Base-by-base conservation (phyloP, 305 asterid species). In the Ilex paraguariensis region DNA sequence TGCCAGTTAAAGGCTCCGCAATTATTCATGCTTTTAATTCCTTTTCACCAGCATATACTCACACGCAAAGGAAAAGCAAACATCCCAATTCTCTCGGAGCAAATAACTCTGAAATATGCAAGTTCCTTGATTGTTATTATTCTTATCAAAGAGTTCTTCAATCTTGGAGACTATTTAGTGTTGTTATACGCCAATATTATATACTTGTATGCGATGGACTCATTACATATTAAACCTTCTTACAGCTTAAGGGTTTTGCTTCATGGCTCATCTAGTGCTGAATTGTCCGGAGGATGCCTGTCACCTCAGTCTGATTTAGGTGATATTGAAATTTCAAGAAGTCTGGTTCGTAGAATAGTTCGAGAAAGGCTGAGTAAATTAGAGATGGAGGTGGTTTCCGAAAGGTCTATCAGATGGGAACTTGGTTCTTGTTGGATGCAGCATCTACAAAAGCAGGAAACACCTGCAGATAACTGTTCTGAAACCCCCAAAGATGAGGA, bases 361-460 rank as follows among this genome's bases (percentile, higher is more conserved):
- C 73, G 81, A 57, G 94, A 87, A 67, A 82, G 92, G 74, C 66
- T 94, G 68, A 75, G 49, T 56, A 82, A 76, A 72, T 82, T 88
- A 42, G 75, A 78, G 40, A 74, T 68, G 59, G 70, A 69, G 63
- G 74, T 74, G 54, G 58, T 14, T 61, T 70, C 72, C 39, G 85
- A 81, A 66, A 69, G 80, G 68, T 79, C 80, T 70, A 72, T 88
- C 81, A 82, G 99, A 82, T 94, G 98, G 98, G 99, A 94, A 81
- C 97, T 94, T 62, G 99, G 98, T 75, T 88, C 96, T 56, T 90
- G 98, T 73, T 94, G 97, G 99, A 83, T 91, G 77, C 98, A 94
- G 86, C 97, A 91, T 87, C 84, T 91, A 63, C 97, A 88, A 71
- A 94, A 91, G 87, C 88, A 82, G 80, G 96, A 91, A 73, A 64